Evolutionary conservation across 805 yeast genomes (phyloP).

Genomic region (Yarrowia sp.): DNA sequence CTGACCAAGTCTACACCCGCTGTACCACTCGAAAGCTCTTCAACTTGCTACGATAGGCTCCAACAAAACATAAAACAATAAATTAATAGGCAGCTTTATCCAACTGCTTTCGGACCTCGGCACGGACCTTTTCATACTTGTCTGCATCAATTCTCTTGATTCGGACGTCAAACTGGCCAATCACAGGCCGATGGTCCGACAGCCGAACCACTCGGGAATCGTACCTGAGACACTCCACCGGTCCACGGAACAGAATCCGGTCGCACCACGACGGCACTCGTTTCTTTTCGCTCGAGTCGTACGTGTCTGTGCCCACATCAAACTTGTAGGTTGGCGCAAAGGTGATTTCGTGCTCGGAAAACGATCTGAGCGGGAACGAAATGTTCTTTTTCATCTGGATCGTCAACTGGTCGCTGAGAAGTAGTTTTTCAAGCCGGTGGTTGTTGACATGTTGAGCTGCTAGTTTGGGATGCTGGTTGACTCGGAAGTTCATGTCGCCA

Average conservation of each 20-base stretch:
- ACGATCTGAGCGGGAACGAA: slow-evolving; percentile 58
- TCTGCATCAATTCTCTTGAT: slow-evolving; percentile 63
- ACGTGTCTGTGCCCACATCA: slow-evolving; percentile 75
- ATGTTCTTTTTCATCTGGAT: slow-evolving; percentile 76
- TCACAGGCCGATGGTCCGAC: slow-evolving; percentile 91
- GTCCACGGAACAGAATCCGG: slow-evolving; percentile 66
- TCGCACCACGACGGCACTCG: slow-evolving; percentile 99
- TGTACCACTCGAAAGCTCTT: too few relatives aligned
- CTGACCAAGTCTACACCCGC: too few relatives aligned
- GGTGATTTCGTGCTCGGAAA: slow-evolving; percentile 65
- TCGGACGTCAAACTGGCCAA: slow-evolving; percentile 61
- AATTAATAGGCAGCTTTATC: background rate
- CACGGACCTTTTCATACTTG: background rate
- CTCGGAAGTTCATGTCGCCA: slow-evolving; percentile 91
- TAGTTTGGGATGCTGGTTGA: slow-evolving; percentile 64
- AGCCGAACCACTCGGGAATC: slow-evolving; percentile 55
- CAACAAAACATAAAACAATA: too few relatives aligned
- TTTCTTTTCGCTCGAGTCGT: slow-evolving; percentile 88
- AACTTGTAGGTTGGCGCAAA: slow-evolving; percentile 94
- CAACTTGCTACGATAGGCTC: too few relatives aligned
- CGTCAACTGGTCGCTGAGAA: slow-evolving; percentile 73
- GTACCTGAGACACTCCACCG: slow-evolving; percentile 58
- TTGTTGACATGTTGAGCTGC: slow-evolving; percentile 56
- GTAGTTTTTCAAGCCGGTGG: slow-evolving; percentile 49
- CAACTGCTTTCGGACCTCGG: background rate